A percentile compares a stretch with the other conserved stretches of the same genome.
phyloP scores from a whole-genome alignment of 1,139 yeast species.

The Lipomyces yarrowii region DNA sequence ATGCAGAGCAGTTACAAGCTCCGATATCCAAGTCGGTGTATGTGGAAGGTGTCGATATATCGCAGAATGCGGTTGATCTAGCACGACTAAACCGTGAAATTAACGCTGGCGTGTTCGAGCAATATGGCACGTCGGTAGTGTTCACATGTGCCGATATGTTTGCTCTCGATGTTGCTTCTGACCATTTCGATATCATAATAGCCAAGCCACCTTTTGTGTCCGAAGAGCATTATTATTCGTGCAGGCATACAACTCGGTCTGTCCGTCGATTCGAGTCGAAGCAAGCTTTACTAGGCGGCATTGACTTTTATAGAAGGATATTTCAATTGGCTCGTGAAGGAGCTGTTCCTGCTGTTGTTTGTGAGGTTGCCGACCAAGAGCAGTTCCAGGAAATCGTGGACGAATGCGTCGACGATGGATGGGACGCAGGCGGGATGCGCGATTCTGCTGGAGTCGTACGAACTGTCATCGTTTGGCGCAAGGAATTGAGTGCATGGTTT shows the following conservation, averaged over 20 bases:
- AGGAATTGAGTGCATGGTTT: slow-evolving; percentile 15
- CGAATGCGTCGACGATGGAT: not conserved
- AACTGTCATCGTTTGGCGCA: slow-evolving; percentile 44
- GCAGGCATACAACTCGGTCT: slow-evolving; percentile 52
- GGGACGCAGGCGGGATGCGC: slow-evolving; percentile 37
- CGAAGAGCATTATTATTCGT: slow-evolving; percentile 44
- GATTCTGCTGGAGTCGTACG: slow-evolving; percentile 45
- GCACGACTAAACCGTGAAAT: slow-evolving; percentile 51
- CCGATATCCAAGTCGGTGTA: slow-evolving; percentile 28
- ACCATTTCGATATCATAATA: slow-evolving; percentile 54
- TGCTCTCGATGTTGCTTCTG: slow-evolving; percentile 5
- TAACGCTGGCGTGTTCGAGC: slow-evolving; percentile 36
- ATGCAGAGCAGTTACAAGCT: slow-evolving; percentile 38
- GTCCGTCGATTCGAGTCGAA: slow-evolving; percentile 75
- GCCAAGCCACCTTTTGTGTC: slow-evolving; percentile 94
- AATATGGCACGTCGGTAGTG: slow-evolving; percentile 9
- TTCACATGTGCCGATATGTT: slow-evolving; percentile 23
- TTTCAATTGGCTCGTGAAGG: slow-evolving; percentile 48
- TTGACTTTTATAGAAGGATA: slow-evolving; percentile 67
- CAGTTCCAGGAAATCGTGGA: slow-evolving; percentile 38
- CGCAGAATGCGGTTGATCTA: slow-evolving; percentile 55
- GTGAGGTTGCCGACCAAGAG: slow-evolving; percentile 48
- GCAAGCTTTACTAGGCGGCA: slow-evolving; percentile 73
- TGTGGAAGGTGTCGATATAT: slow-evolving; percentile 63
- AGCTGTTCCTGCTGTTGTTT: slow-evolving; percentile 49